These are phyloP conservation scores for Gillenia trifoliata DNA, from an alignment of 306 rosid genomes.

Conservation along the genomic window DNA sequence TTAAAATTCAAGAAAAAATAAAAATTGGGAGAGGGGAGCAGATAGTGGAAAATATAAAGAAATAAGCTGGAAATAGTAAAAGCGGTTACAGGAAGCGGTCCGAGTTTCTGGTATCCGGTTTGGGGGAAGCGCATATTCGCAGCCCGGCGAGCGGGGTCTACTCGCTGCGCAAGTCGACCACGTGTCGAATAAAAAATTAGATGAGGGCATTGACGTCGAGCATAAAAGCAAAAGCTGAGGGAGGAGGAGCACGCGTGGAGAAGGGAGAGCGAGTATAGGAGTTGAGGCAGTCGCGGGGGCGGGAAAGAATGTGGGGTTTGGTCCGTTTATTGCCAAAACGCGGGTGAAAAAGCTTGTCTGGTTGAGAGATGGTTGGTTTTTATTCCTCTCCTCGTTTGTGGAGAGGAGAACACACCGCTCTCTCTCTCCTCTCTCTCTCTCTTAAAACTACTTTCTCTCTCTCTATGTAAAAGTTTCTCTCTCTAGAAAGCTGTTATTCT, in stretches of 20 bases:
- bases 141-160: accelerated
- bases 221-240: not conserved
- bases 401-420: conserved; percentile 67
- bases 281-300: not conserved
- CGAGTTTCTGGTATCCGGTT: conserved; percentile 29
- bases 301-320: conserved; percentile 8
- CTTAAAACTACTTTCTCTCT: conserved; percentile 17
- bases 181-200: conserved; percentile 4
- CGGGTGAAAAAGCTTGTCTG: conserved; percentile 34
- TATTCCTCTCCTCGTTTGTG: conserved; percentile 82
- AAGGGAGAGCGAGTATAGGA: conserved; percentile 2
- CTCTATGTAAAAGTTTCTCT: not conserved
- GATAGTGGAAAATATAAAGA: conserved; percentile 10
- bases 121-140: not conserved
- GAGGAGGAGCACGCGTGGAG: conserved; percentile 7
- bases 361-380: conserved; percentile 61
- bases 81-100: conserved; percentile 34
- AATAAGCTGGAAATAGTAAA: conserved; percentile 28
- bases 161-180: conserved; percentile 9
- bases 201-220: conserved; percentile 1
- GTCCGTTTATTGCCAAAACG: conserved; percentile 26
- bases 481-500: not conserved
- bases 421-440: conserved; percentile 4
- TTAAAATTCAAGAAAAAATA: not conserved
- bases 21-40: not conserved